Conservation (phyloP, 2,329 filamentous ascomycete species). For the Claviceps citrina region DNA sequence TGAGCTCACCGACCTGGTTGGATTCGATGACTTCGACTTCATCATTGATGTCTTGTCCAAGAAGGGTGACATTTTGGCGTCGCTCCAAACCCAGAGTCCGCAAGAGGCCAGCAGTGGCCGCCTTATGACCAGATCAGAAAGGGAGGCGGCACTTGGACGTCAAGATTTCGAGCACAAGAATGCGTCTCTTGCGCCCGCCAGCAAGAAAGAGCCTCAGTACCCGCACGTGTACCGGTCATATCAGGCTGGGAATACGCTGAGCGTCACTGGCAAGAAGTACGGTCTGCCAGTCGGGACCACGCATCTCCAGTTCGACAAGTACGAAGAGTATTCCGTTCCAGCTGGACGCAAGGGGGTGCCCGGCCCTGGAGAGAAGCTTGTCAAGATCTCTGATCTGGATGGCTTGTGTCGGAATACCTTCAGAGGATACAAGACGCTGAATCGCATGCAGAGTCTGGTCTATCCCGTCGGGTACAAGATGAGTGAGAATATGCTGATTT, state of each 20-base stretch:
- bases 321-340: slow-evolving; percentile 80
- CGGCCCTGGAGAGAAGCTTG: slow-evolving; percentile 55
- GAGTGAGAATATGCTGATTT: slow-evolving; percentile 97
- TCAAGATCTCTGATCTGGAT: slow-evolving; percentile 71
- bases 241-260: slow-evolving; percentile 73
- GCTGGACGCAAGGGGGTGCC: slow-evolving; percentile 65
- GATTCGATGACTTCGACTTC: slow-evolving; percentile 86
- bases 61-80: slow-evolving; percentile 49
- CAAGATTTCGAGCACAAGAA: slow-evolving; percentile 76
- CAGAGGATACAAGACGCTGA: slow-evolving; percentile 80
- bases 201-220: slow-evolving; percentile 61
- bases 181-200: slow-evolving; percentile 52
- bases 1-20: slow-evolving; percentile 73
- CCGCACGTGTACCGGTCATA: slow-evolving; percentile 86
- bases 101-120: slow-evolving; percentile 25
- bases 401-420: slow-evolving; percentile 84
- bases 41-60: slow-evolving; percentile 79
- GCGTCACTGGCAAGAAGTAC: slow-evolving; percentile 65
- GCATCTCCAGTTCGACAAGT: slow-evolving; percentile 56
- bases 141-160: slow-evolving; percentile 60
- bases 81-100: slow-evolving; percentile 20
- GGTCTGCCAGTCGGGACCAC: slow-evolving; percentile 62
- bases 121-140: slow-evolving; percentile 59
- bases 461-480: slow-evolving; percentile 92
- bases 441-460: slow-evolving; percentile 95